phyloP scores from a whole-genome alignment of 208 protist species.

The Crithidia acanthocephali region DNA sequence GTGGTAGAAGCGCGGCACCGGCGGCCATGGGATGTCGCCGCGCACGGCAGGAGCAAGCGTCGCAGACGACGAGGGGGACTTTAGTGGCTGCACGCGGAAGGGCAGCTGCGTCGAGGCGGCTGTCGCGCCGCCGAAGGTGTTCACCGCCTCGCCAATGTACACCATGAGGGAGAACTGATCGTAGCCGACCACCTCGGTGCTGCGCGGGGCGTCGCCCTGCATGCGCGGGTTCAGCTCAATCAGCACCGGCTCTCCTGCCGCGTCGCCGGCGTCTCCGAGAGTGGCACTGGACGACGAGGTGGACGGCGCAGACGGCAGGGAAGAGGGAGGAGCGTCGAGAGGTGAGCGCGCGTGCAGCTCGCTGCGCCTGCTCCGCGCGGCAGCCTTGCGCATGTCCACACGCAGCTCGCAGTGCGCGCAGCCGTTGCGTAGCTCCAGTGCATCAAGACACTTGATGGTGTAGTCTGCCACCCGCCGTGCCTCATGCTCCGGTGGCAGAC shows the following conservation, averaged over 20 bases:
- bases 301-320: too few relatives aligned
- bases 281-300: too few relatives aligned
- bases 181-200: conserved; percentile 76
- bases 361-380: conserved; percentile 1
- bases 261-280: neutral
- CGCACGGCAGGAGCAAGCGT: neutral
- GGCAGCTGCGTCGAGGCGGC: conserved; percentile 21
- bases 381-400: conserved; percentile 57
- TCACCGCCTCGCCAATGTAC: conserved; percentile 66
- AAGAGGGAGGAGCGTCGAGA: neutral
- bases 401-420: conserved; percentile 88
- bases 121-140: conserved; percentile 42
- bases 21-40: conserved; percentile 69
- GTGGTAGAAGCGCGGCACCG: conserved; percentile 69
- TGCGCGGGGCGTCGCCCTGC: conserved; percentile 78
- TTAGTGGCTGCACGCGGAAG: conserved; percentile 4
- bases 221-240: conserved; percentile 91
- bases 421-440: conserved; percentile 75
- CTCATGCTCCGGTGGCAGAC: conserved; percentile 38
- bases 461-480: conserved; percentile 76
- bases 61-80: neutral
- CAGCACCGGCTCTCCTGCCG: conserved; percentile 58
- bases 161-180: conserved; percentile 77
- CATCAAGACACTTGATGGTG: conserved; percentile 71
- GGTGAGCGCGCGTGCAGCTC: neutral